These are phyloP conservation scores for Blastobotrys proliferans DNA, from an alignment of 1,139 yeast genomes.

Conservation along the genomic window DNA sequence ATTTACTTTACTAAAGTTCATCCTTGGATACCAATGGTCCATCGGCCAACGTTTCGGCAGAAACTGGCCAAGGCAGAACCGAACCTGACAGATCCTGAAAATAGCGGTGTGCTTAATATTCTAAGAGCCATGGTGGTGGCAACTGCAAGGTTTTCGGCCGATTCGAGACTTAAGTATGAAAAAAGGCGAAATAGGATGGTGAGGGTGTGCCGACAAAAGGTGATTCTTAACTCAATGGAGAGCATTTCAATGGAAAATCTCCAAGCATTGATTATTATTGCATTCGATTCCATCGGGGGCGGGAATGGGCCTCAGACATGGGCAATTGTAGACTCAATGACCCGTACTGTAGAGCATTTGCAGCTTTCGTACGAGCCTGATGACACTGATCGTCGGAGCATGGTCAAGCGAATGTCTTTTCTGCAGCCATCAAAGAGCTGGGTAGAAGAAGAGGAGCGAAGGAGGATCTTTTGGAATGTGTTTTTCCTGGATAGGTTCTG, in stretches of 20 bases:
- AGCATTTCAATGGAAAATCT: constrained; percentile 13
- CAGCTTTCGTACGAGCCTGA: constrained; percentile 12
- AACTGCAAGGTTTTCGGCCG: constrained; percentile 18
- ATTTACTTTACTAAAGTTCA: constrained; percentile 11
- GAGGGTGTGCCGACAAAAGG: constrained; percentile 9
- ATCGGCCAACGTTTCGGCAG: constrained; percentile 10
- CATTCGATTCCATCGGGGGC: constrained; percentile 16
- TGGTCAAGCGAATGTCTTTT: constrained; percentile 5
- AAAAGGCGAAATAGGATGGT: constrained; percentile 12
- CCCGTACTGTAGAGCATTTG: constrained; percentile 11
- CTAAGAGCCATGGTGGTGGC: constrained; percentile 24
- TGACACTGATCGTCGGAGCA: neutral
- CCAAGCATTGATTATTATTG: constrained; percentile 17
- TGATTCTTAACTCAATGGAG: constrained; percentile 10
- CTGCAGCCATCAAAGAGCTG: constrained; percentile 7
- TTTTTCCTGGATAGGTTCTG: constrained; percentile 17
- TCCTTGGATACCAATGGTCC: constrained; percentile 16
- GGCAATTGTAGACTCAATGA: constrained; percentile 11
- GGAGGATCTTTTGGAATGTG: constrained; percentile 17
- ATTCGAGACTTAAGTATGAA: constrained; percentile 3
- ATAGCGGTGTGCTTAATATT: too few relatives aligned
- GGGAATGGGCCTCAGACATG: constrained; percentile 15
- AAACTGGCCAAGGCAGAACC: constrained; percentile 9
- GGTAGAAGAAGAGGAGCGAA: constrained; percentile 15
- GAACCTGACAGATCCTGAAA: too few relatives aligned